Base-by-base conservation (phyloP, 1,284 basidiomycete genomes). In the Microbotryomycetes sp. region DNA sequence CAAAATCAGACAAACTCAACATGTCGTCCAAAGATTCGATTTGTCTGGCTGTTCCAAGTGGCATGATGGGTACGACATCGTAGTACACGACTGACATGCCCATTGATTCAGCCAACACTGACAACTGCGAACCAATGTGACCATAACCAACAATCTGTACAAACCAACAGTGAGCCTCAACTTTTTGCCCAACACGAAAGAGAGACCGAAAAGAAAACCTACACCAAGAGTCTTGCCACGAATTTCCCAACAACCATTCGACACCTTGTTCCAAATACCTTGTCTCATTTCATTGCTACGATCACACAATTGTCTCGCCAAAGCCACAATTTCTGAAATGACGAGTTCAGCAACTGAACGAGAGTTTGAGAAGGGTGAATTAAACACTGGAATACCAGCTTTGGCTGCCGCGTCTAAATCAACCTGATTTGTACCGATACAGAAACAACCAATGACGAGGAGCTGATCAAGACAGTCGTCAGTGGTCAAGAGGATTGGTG, bases 321-420 rank as follows among this genome's bases (percentile, higher is more conserved):
- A 86, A 6, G 87, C 86, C 72, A 99, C 86, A 73, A 97, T 82
- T 78, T 99, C 96, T 64, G 86, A 84, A 75, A 99, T 87, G 76
- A 99, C 96, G 54, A 99, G 86, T 79, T 99, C 96, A 52, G 96
- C 96, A 56, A 99, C 96, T 0, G 94, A 97, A 67, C 96, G 90
- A 48, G 96, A 98, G 80, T 99, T 99, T 76, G 96, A 94, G 80
- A 98, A 99, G 32, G 96, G 96, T 15, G 94, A 98, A 79, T 99
- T 99, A 84, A 99, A 99, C 59, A 99, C 96, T 45, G 93, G 90
- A 69, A 99, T 89, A 70, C 96, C 96, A 60, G 87, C 86, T 63
- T 84, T 84, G 54, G 89, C 85, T 45, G 94, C 92, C 4, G 88
- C 84, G 49, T 77, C 70, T 56, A 98, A 86, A 76, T 97, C 92